Base-by-base conservation (phyloP, 1,284 basidiomycete species). In the Cryptococcus jaspeensis region DNA sequence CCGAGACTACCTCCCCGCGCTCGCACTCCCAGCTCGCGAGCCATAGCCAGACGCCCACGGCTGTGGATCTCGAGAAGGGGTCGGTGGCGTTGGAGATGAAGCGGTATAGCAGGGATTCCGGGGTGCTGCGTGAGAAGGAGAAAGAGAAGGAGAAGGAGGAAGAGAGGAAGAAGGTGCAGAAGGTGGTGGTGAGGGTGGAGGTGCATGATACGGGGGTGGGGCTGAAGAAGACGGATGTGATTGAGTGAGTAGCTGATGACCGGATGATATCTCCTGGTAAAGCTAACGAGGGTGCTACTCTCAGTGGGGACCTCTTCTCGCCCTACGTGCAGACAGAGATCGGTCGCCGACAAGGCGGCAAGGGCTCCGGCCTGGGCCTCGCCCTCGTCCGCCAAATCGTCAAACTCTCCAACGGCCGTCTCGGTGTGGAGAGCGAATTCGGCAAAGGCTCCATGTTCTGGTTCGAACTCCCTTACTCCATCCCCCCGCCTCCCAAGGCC, bases 351-450 rank as follows among this genome's bases (percentile, higher is more conserved):
- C 92, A 94, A 79, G 83, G 89, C 59, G 90, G 89, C 9, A 92
- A 92, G 78, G 91, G 91, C 2, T 91, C 89, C 0, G 90, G 90
- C 2, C 79, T 93, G n/a, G 92, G 91, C 13, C 75, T 94, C 20
- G 90, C 90, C 1, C 82, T 94, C 20, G 90, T 93, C n/a, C 82
- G 90, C 40, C 89, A 91, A 70, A 93, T 95, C 56, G 88, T 95
- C 61, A 90, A 88, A 74, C 80, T 91, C 36, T 87, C 84, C 53
- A 86, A 87, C 9, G 92, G 91, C 6, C 83, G 89, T 22, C 79
- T 92, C 11, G 89, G 91, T 50, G 79, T 81, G 5, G 73, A 78
- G 35, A 73, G 70, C 15, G 65, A 77, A 51, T 60, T 70, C 42
- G 78, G 75, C 41, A 64, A 77, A 48, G 77, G 80, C 4, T 68